Evolutionary conservation across 192 early-diverging fungal species (phyloP).

Genomic region (Coemansia sp.): DNA sequence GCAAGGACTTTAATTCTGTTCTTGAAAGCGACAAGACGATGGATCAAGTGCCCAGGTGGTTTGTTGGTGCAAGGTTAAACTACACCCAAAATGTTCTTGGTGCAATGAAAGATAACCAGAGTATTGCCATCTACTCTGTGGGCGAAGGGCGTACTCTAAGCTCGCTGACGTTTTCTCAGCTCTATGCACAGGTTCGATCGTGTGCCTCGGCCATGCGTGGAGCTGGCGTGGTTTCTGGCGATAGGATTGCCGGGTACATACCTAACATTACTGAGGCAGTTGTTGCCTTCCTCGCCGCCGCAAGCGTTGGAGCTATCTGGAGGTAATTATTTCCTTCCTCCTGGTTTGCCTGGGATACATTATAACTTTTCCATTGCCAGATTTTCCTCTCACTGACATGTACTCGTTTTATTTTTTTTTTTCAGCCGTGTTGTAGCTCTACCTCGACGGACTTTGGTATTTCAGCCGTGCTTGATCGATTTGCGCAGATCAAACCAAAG

Average conservation of each 20-base stretch:
- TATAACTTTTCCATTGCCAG: not conserved
- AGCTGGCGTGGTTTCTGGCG: constrained; percentile 72
- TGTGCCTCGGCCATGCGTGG: constrained; percentile 71
- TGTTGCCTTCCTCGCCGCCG: constrained; percentile 72
- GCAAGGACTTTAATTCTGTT: constrained; percentile 44
- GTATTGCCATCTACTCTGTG: constrained; percentile 48
- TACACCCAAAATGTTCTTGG: constrained; percentile 88
- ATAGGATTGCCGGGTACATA: constrained; percentile 86
- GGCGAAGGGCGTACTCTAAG: constrained; percentile 52
- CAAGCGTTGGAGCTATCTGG: constrained; percentile 90
- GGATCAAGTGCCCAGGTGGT: constrained; percentile 91
- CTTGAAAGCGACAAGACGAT: constrained; percentile 73
- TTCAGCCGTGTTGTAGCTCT: constrained; percentile 49
- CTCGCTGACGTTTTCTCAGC: constrained; percentile 67
- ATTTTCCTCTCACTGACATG: not conserved
- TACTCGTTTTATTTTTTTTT: not conserved
- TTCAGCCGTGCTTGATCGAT: constrained; percentile 87
- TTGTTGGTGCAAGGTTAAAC: constrained; percentile 78
- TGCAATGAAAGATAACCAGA: constrained; percentile 46
- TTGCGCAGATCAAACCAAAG: constrained; percentile 88
- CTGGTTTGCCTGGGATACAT: not conserved
- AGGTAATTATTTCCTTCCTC: constrained; percentile 20
- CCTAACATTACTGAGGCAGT: constrained; percentile 86
- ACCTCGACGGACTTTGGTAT: constrained; percentile 94
- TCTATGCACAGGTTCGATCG: constrained; percentile 67